These are phyloP conservation scores for Triticum timopheevii DNA, from an alignment of 176 grass and related monocot genomes.

Conservation along the genomic window DNA sequence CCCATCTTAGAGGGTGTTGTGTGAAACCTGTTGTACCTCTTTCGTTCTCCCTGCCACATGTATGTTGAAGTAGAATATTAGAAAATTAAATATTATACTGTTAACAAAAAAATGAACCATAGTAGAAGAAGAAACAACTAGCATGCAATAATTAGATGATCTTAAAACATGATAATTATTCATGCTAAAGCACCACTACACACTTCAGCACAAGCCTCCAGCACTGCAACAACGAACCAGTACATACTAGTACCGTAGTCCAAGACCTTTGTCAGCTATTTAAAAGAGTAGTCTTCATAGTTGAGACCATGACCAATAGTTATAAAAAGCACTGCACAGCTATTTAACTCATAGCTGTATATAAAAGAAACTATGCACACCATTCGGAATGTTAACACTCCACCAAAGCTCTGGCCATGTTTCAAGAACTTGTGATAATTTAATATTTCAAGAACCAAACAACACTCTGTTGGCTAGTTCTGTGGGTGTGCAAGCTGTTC, in stretches of 20 bases:
- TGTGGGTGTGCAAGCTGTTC: no score
- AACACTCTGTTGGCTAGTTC: no score
- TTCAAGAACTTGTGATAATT: not conserved
- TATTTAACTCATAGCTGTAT: no score
- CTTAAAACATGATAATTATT: not conserved
- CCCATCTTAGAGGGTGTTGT: slow-evolving; percentile 68
- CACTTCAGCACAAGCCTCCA: not conserved
- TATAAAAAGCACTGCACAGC: no score
- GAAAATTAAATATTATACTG: not conserved
- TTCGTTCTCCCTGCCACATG: slow-evolving; percentile 64
- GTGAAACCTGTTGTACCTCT: slow-evolving; percentile 40
- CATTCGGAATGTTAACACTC: not conserved
- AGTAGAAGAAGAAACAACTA: not conserved
- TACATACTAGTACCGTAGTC: not conserved
- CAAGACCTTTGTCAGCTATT: not conserved
- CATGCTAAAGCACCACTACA: not conserved
- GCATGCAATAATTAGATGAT: not conserved
- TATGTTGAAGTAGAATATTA: slow-evolving; percentile 15
- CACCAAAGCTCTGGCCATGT: not conserved
- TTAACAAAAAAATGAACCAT: not conserved
- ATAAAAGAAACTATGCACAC: no score
- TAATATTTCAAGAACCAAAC: not conserved
- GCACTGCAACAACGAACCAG: not conserved
- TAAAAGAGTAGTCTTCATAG: not conserved
- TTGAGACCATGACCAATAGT: no score